Percentiles rank a stretch among this genome's conserved stretches.
phyloP scores from a whole-genome alignment of 108 stramenopile genomes.

The Epithemia pelagica region DNA sequence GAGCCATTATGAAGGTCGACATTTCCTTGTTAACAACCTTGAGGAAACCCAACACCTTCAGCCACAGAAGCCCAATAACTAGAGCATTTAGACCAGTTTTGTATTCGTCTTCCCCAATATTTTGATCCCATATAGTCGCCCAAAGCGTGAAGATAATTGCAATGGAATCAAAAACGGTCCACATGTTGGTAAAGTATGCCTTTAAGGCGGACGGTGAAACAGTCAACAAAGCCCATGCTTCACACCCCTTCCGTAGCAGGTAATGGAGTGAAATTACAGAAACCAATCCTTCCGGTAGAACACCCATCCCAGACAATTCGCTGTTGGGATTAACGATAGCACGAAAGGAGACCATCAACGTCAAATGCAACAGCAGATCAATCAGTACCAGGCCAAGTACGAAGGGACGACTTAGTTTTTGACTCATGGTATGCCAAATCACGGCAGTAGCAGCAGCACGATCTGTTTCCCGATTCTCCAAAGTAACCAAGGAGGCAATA shows the following conservation, averaged over 20 bases:
- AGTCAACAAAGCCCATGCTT: slow-evolving; percentile 16
- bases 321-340: background rate
- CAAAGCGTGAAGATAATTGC: slow-evolving; percentile 10
- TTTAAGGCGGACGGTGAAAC: slow-evolving; percentile 15
- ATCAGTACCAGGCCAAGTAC: slow-evolving; percentile 18
- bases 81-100: slow-evolving; percentile 19
- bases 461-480: slow-evolving; percentile 15
- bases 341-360: slow-evolving; percentile 9
- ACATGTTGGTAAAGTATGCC: slow-evolving; percentile 10
- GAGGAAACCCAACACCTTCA: slow-evolving; percentile 31
- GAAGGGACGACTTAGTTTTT: slow-evolving; percentile 16
- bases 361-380: slow-evolving; percentile 21
- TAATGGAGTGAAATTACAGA: slow-evolving; percentile 1
- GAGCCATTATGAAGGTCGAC: slow-evolving; percentile 43
- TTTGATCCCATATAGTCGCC: background rate
- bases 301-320: background rate
- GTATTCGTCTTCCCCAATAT: background rate
- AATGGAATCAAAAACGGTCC: slow-evolving; percentile 22
- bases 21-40: slow-evolving; percentile 42
- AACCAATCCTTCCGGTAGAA: background rate
- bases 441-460: slow-evolving; percentile 18
- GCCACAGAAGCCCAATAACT: slow-evolving; percentile 35
- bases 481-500: slow-evolving; percentile 19
- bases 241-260: slow-evolving; percentile 12
- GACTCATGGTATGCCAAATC: slow-evolving; percentile 23